Evolutionary conservation across 441 rosid genomes (phyloP).

Genomic region (Populus trichocarpa): DNA sequence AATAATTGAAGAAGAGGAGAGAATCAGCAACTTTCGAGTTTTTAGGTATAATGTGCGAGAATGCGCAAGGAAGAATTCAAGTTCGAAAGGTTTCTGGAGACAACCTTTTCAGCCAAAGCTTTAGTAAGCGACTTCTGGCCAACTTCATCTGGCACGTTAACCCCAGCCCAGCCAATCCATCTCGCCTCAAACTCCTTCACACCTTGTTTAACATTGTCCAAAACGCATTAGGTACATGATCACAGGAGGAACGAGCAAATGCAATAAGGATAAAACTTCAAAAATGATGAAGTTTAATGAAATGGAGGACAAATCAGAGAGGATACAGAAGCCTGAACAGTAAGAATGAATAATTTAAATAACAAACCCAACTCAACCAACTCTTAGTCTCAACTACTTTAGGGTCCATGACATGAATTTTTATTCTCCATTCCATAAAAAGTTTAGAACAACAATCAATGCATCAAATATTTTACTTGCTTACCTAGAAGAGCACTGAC

Average conservation of each 20-base stretch:
- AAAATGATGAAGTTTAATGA: not conserved
- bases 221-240: conserved; percentile 29
- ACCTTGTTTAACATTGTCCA: conserved; percentile 49
- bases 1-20: conserved; percentile 1
- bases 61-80: not conserved
- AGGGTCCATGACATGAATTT: not conserved
- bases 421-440: not conserved
- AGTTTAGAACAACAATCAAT: not conserved
- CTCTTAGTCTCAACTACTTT: not conserved
- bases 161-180: conserved; percentile 99
- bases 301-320: not conserved
- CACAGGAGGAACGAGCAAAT: conserved; percentile 12
- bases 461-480: not conserved
- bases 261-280: not conserved
- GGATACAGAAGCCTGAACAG: not conserved
- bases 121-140: conserved; percentile 89
- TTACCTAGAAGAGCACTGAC: conserved; percentile 93
- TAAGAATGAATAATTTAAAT: not conserved
- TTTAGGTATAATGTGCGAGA: not conserved
- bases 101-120: conserved; percentile 95
- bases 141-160: conserved; percentile 92
- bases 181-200: conserved; percentile 97
- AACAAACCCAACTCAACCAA: not conserved
- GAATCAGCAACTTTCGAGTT: not conserved
- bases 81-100: conserved; percentile 10